Conservation (phyloP, 768 basidiomycete species). For the Leccinum uliginosum region DNA sequence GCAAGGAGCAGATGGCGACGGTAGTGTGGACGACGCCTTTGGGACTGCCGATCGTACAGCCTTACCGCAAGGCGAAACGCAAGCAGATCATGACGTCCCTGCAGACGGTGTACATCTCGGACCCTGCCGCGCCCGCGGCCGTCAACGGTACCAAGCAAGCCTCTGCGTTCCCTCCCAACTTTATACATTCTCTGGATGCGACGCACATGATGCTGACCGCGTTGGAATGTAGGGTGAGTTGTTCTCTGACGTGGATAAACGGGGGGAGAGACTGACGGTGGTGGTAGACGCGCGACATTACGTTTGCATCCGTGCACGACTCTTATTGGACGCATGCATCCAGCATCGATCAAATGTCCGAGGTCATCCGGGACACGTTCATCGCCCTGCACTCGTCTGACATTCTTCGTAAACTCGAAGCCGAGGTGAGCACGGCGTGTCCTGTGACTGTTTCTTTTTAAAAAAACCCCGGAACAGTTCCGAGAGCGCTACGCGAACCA, state of each 20-base stretch:
- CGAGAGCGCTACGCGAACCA: conserved; percentile 70
- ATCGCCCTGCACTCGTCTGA: conserved; percentile 88
- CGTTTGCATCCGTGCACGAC: conserved; percentile 96
- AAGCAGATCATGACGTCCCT: conserved; percentile 82
- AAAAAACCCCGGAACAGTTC: conserved; percentile 44
- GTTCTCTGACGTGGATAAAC: background rate
- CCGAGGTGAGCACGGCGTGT: conserved; percentile 54
- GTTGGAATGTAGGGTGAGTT: conserved; percentile 74
- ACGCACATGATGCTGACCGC: conserved; percentile 99
- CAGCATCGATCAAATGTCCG: conserved; percentile 83
- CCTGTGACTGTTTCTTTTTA: background rate
- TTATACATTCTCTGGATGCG: conserved; percentile 95
- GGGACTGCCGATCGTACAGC: conserved; percentile 95
- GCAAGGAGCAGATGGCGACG: conserved; percentile 89
- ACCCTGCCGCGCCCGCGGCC: conserved; percentile 72
- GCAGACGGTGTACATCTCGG: conserved; percentile 86
- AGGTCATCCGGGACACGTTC: conserved; percentile 88
- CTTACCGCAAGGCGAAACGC: conserved; percentile 79
- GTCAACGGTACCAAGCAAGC: conserved; percentile 88
- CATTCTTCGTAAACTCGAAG: conserved; percentile 65
- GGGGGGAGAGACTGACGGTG: conserved; percentile 5
- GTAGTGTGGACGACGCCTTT: conserved; percentile 97
- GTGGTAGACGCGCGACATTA: conserved; percentile 60
- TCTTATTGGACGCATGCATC: conserved; percentile 98
- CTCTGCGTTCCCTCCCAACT: conserved; percentile 97